A percentile compares a stretch with the other conserved stretches of the same genome.
phyloP scores from a whole-genome alignment of 768 basidiomycete species.

The Tricholoma matsutake region DNA sequence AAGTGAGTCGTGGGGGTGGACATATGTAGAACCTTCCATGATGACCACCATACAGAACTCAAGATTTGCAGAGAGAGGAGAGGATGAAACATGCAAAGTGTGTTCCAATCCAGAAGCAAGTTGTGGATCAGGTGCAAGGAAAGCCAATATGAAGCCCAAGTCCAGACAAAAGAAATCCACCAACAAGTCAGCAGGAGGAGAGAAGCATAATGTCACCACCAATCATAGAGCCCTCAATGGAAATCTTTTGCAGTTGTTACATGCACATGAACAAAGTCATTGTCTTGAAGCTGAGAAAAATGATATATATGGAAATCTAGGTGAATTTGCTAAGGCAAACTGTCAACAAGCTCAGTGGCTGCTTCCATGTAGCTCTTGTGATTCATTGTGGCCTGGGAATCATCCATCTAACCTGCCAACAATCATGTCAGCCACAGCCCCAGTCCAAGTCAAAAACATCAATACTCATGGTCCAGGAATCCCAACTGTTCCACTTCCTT shows the following conservation, averaged over 20 bases:
- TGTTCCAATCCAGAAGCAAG: neutral
- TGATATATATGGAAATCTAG: constrained; percentile 2
- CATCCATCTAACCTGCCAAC: too few species aligned
- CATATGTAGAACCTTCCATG: too few species aligned
- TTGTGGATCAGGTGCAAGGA: neutral
- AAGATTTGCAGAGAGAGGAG: neutral
- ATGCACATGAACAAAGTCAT: constrained; percentile 1
- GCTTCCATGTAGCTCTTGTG: constrained; percentile 6
- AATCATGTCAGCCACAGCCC: too few species aligned
- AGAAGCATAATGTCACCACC: neutral
- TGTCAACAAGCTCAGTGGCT: constrained; percentile 1
- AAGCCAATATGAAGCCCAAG: constrained; percentile 2
- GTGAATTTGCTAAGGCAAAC: neutral
- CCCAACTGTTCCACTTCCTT: too few species aligned
- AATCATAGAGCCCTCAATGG: neutral
- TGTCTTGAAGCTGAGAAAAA: constrained; percentile 5
- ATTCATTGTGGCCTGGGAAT: too few species aligned
- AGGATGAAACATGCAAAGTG: neutral
- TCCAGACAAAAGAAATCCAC: neutral
- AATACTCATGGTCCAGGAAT: too few species aligned
- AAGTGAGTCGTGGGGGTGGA: too few species aligned
- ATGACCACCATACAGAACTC: too few species aligned
- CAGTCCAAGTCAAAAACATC: too few species aligned
- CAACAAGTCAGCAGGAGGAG: neutral
- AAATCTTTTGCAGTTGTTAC: neutral